These are phyloP conservation scores for Solanum dulcamara DNA, from an alignment of 257 asterid genomes.

Conservation along the genomic window DNA sequence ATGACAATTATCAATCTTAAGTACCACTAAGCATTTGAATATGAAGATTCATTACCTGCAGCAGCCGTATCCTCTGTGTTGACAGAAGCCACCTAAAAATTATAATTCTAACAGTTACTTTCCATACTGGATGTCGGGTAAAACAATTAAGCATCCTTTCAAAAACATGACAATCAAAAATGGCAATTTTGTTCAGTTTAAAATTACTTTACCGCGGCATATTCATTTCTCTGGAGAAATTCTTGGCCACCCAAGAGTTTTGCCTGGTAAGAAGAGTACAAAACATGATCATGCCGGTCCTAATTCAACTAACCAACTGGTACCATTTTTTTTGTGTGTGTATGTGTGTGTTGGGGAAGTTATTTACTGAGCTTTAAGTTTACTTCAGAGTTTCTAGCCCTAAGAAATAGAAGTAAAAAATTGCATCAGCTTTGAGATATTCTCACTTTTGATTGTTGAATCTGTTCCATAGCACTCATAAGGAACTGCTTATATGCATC, in stretches of 20 bases:
- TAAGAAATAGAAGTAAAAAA: neutral
- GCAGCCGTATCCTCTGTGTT: slow-evolving; percentile 13
- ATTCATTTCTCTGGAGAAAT: slow-evolving; percentile 3
- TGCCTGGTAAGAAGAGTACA: slow-evolving; percentile 16
- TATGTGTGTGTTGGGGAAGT: too few relatives aligned
- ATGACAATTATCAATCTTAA: neutral
- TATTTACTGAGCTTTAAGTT: too few relatives aligned
- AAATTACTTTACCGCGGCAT: slow-evolving; percentile 22
- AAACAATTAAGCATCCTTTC: neutral
- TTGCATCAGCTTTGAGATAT: neutral
- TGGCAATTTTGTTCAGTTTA: neutral
- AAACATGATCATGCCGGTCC: neutral
- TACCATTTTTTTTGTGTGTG: neutral
- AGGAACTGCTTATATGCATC: slow-evolving; percentile 47
- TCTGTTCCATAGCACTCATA: slow-evolving; percentile 25
- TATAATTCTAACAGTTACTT: neutral
- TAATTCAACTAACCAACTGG: neutral
- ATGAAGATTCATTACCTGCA: neutral
- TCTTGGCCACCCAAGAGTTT: slow-evolving; percentile 25
- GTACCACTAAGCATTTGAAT: neutral
- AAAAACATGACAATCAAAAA: neutral
- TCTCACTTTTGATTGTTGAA: slow-evolving; percentile 31
- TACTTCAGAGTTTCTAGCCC: neutral
- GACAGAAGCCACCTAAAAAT: slow-evolving; percentile 7
- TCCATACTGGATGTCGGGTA: neutral